Evolutionary conservation across 2,329 filamentous ascomycete genomes (phyloP).

Genomic region (Boeremia exigua): DNA sequence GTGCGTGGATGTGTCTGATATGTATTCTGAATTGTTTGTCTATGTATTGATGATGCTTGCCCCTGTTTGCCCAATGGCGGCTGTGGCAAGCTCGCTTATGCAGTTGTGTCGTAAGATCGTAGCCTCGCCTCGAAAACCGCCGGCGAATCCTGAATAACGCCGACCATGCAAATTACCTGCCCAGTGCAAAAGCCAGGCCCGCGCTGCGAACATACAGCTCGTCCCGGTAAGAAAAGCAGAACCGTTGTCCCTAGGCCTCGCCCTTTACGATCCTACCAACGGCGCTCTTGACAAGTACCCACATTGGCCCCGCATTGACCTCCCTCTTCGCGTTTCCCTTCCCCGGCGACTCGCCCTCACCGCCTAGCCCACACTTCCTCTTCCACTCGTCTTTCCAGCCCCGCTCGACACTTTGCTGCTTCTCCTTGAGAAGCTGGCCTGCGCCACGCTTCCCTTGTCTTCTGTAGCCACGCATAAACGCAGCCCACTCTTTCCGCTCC

Average conservation of each 20-base stretch:
- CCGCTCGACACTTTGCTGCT: conserved; percentile 30
- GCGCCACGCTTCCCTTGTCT: conserved; percentile 28
- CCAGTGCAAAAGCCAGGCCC: conserved; percentile 18
- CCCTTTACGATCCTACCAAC: conserved; percentile 30
- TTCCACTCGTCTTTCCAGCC: conserved; percentile 33
- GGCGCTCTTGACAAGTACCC: conserved; percentile 36
- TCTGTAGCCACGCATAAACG: conserved; percentile 32
- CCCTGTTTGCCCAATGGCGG: conserved; percentile 10
- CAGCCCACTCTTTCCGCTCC: conserved; percentile 31
- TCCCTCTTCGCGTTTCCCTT: conserved; percentile 23
- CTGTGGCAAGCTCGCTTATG: conserved; percentile 19
- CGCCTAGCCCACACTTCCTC: conserved; percentile 30
- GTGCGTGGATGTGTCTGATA: background rate
- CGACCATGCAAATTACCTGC: conserved; percentile 18
- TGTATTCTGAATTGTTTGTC: background rate
- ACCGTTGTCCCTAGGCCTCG: conserved; percentile 24
- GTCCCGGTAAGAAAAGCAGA: background rate
- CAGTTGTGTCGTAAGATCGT: conserved; percentile 15
- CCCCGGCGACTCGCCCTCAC: conserved; percentile 13
- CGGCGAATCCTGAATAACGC: conserved; percentile 12
- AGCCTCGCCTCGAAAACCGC: conserved; percentile 13
- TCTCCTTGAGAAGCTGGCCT: conserved; percentile 27
- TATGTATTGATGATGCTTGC: background rate
- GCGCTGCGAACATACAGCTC: conserved; percentile 3
- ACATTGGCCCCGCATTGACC: conserved; percentile 35